Evolutionary conservation across 768 basidiomycete species (phyloP).

Genomic region (Tylopilus sp.): DNA sequence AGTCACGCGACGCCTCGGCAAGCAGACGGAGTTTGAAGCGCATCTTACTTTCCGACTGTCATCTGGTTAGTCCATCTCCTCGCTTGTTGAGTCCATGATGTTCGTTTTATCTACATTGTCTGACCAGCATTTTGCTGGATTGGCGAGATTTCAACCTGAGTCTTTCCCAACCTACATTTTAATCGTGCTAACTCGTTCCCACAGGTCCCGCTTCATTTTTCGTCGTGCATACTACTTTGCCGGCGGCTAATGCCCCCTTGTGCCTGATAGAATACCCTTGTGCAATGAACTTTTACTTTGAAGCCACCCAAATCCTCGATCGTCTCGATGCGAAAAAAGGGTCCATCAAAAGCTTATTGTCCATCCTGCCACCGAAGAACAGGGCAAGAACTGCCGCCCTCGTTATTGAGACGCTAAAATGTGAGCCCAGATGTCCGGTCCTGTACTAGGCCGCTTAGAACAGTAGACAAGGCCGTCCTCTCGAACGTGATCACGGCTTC

Average conservation of each 20-base stretch:
- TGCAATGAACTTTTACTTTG: slow-evolving; percentile 94
- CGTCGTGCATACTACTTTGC: slow-evolving; percentile 19
- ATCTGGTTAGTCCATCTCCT: slow-evolving; percentile 19
- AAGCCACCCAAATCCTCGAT: slow-evolving; percentile 80
- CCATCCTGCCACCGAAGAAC: slow-evolving; percentile 66
- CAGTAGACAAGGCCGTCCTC: slow-evolving; percentile 74
- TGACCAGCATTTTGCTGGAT: slow-evolving; percentile 48
- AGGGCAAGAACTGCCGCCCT: slow-evolving; percentile 80
- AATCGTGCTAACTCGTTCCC: slow-evolving; percentile 27
- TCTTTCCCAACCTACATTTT: slow-evolving; percentile 10
- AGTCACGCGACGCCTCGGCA: slow-evolving; percentile 25
- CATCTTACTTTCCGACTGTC: neutral
- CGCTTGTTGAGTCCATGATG: slow-evolving; percentile 50
- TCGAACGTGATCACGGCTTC: slow-evolving; percentile 63
- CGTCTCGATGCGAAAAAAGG: slow-evolving; percentile 85
- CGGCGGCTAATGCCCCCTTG: slow-evolving; percentile 25
- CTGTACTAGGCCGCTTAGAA: slow-evolving; percentile 6
- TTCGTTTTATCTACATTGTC: slow-evolving; percentile 90
- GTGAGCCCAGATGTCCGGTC: slow-evolving; percentile 43
- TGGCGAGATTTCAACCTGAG: slow-evolving; percentile 46
- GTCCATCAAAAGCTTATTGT: slow-evolving; percentile 85
- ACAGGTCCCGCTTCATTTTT: slow-evolving; percentile 14
- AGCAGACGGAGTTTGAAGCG: slow-evolving; percentile 31
- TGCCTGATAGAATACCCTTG: slow-evolving; percentile 25
- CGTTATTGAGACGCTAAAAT: slow-evolving; percentile 94